A percentile compares a stretch with the other conserved stretches of the same genome.
These are phyloP conservation scores for Saprolegnia diclina DNA, from an alignment of 352 stramenopile species.

Conservation along the genomic window DNA sequence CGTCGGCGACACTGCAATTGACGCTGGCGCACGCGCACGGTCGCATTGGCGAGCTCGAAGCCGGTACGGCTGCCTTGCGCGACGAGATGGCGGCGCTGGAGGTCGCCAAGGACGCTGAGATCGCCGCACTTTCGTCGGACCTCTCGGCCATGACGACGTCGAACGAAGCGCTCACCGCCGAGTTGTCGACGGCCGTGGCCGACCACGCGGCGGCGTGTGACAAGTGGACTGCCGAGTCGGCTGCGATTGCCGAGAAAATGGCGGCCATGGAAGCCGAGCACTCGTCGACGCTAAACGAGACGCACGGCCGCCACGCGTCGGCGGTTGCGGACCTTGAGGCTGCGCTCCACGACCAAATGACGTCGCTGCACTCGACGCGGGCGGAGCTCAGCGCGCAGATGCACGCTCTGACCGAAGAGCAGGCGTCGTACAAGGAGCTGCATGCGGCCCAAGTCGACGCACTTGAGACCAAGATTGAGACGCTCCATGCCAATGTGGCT, in stretches of 20 bases:
- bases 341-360: background rate
- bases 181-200: background rate
- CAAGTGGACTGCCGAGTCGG: background rate
- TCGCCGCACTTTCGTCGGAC: background rate
- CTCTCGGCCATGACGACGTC: background rate
- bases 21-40: background rate
- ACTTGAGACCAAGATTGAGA: background rate
- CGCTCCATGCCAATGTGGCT: background rate
- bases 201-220: background rate
- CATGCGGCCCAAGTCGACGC: constrained; percentile 1
- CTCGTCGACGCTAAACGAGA: background rate
- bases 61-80: background rate
- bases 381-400: constrained; percentile 1
- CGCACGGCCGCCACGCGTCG: background rate
- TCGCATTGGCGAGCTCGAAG: background rate
- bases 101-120: background rate
- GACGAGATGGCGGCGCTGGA: background rate
- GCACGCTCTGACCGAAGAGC: background rate
- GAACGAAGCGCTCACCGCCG: background rate
- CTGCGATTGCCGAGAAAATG: background rate
- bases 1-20: background rate
- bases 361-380: background rate
- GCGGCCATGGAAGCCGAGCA: constrained; percentile 1
- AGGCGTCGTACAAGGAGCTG: constrained; percentile 11
- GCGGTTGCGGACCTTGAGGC: background rate